Conservation (phyloP, 2,329 filamentous ascomycete species). For the Xylaria sp. region DNA sequence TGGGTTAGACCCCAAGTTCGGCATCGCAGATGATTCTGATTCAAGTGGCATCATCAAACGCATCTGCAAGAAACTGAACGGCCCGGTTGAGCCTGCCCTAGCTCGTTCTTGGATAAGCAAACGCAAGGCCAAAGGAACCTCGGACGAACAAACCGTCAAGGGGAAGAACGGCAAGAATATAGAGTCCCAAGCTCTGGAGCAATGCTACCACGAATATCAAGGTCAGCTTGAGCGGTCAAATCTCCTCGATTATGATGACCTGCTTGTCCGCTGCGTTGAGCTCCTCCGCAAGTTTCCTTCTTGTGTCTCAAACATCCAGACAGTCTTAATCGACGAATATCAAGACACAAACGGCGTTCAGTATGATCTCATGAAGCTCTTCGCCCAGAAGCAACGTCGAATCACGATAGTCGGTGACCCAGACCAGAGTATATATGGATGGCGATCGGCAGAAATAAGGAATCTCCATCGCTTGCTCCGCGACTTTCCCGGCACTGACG, state of each 20-base stretch:
- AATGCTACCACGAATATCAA: conserved; percentile 76
- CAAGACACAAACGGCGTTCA: conserved; percentile 96
- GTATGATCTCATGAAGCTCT: conserved; percentile 89
- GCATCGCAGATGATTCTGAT: conserved; percentile 85
- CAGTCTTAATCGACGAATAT: conserved; percentile 94
- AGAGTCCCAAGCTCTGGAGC: conserved; percentile 63
- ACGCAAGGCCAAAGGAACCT: conserved; percentile 60
- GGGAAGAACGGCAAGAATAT: conserved; percentile 46
- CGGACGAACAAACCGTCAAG: conserved; percentile 42
- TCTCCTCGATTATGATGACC: conserved; percentile 90
- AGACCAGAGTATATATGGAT: conserved; percentile 97
- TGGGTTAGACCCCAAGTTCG: conserved; percentile 80
- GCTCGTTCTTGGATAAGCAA: conserved; percentile 79
- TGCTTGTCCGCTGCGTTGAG: conserved; percentile 81
- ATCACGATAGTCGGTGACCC: conserved; percentile 97
- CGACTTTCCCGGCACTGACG: conserved; percentile 76
- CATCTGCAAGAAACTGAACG: conserved; percentile 74
- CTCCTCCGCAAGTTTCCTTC: conserved; percentile 72
- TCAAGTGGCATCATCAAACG: conserved; percentile 77
- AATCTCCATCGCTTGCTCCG: conserved; percentile 79
- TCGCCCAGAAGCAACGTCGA: conserved; percentile 71
- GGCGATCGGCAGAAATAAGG: conserved; percentile 87
- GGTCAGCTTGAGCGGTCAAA: conserved; percentile 74
- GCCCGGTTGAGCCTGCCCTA: conserved; percentile 68
- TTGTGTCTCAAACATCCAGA: conserved; percentile 87